Base-by-base conservation (phyloP, 2,329 filamentous ascomycete genomes). In the Cryphonectria japonica region DNA sequence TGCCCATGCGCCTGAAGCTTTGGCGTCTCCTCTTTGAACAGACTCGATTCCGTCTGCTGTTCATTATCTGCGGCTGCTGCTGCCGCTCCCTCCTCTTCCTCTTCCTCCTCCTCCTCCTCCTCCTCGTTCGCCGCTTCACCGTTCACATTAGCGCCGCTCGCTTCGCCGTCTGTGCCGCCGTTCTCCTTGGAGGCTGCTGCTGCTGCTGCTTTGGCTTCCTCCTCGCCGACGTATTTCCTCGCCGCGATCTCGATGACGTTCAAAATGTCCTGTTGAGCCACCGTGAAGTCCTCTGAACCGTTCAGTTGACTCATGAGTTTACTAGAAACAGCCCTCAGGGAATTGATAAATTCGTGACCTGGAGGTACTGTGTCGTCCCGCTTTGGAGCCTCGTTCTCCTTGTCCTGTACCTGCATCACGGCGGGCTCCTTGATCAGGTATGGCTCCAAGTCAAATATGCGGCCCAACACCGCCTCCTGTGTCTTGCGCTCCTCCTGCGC, bases 401-500 rank as follows among this genome's bases (percentile, higher is more conserved):
- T 71, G 62, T 77, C 76, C 29, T 73, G 26, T 22, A 50, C 66
- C 34, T 72, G 69, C 50, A 73, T 77, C 16, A 77, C 76, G 3
- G 78, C 76, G 3, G 78, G 72, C 65, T 79, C 82, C 74, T 83
- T 84, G 19, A 78, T 73, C 2, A 82, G 75, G 32, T 75, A 80
- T 3, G 82, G 79, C 61, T 88, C 84, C 1, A 88, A 76, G 57
- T 85, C 86, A 64, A 90, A 86, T 22, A 90, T 85, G 60, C 80
- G 83, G 2, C 82, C 85, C 5, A 90, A 75, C 0, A 87, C 83
- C 0, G 82, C 79, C 73, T 90, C 88, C 71, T 90, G 88, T 2
- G 79, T 78, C 73, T 86, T 88, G 60, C 83, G 83, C 75, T 88
- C 86, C 75, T 89, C 85, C 63, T 85, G 83, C 0, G 85, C 85